Base-by-base conservation (phyloP, 2,329 filamentous ascomycete species). In the Scolecobasidium constrictum region DNA sequence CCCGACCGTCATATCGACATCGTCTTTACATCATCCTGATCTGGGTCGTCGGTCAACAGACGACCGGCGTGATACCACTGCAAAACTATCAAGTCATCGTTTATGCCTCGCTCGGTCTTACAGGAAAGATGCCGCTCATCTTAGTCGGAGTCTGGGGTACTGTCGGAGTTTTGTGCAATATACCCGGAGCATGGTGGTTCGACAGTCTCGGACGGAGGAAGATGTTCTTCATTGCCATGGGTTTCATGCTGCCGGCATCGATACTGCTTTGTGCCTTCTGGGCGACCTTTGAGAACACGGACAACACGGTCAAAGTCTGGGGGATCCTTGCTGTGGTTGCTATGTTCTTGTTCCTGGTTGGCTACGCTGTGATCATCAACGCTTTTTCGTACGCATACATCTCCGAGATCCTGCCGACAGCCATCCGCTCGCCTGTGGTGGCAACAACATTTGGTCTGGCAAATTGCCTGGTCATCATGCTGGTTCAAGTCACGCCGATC, bases 241-340 rank as follows among this genome's bases (percentile, higher is more conserved):
- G 33, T 15, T 48, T 48, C 16, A 45, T 43, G 26, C 31, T 52
- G 9, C 40, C 53, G 18, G 49, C 48, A 33, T 48, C 53, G 15
- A 45, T 50, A 21, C 20, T 54, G 21, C 50, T 52, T 47, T 46
- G 50, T 3, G 51, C 45, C 13, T 54, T 54, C 50, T 45, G 53
- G 4, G 52, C 48, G 2, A 16, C 31, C 23, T 53, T 49, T 40
- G 47, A 52, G 20, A 18, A 33, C 9, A 7, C 37, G 6, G 37
- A 18, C 16, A 39, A 39, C 50, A 56, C 2, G 62, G 58, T 5
- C 53, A 59, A 16, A 53, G 54, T 19, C 61, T 57, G 11, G 9
- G 34, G 12, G 11, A 23, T 5, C 7, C 9, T 16, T 2, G 60
- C 57, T 3, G 55, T 65, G 0, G 62, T 65, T 45, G 64, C 65